phyloP scores from a whole-genome alignment of 2,329 filamentous ascomycete species.

The Exophiala lecanii-corni region DNA sequence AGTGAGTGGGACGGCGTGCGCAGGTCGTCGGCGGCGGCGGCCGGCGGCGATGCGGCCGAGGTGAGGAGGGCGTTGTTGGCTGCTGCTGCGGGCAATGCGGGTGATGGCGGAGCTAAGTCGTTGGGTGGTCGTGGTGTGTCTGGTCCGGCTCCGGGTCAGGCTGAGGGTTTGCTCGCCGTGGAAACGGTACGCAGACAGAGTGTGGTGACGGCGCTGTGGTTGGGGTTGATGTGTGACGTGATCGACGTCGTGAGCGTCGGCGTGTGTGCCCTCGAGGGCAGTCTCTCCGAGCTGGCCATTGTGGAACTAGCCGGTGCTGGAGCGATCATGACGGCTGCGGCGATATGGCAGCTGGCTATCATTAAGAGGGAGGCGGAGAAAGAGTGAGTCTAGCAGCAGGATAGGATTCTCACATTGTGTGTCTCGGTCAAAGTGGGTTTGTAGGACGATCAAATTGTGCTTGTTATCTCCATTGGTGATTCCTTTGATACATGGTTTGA shows the following conservation, averaged over 20 bases:
- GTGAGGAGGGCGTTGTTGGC: neutral
- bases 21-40: neutral
- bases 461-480: too few relatives aligned
- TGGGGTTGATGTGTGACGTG: slow-evolving; percentile 7
- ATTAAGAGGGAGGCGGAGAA: neutral
- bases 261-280: slow-evolving; percentile 3
- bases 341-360: neutral
- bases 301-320: neutral
- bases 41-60: neutral
- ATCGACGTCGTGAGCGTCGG: slow-evolving; percentile 8
- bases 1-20: neutral
- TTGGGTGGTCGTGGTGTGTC: neutral
- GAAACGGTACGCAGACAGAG: neutral
- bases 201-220: slow-evolving; percentile 8
- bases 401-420: too few relatives aligned
- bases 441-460: too few relatives aligned
- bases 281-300: slow-evolving; percentile 1
- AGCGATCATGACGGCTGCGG: neutral
- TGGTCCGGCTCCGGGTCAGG: neutral
- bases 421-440: too few relatives aligned
- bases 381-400: too few relatives aligned
- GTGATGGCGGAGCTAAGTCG: neutral
- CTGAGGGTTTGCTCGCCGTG: neutral
- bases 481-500: too few relatives aligned
- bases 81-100: neutral